Evolutionary conservation across 345 rosid species (phyloP).

Genomic region (Trapa bicornis): DNA sequence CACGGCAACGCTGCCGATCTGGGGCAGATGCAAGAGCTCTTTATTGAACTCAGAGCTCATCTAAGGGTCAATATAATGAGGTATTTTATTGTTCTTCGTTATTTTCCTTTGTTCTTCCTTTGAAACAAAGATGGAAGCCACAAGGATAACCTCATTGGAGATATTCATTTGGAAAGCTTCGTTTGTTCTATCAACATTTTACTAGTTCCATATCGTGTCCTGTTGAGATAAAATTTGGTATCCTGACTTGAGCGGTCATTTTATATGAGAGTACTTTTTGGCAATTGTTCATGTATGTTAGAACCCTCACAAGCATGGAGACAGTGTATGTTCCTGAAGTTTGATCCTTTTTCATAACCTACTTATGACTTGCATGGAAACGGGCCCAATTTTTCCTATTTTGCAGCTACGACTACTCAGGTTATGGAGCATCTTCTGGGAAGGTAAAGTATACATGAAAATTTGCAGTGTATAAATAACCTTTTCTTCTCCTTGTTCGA

Average conservation of each 20-base stretch:
- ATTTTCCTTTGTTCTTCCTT: neutral
- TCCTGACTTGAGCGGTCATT: too few species aligned
- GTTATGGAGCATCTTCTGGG: slow-evolving; percentile 95
- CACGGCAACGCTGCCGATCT: slow-evolving; percentile 98
- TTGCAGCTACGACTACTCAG: slow-evolving; percentile 94
- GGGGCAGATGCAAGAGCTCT: slow-evolving; percentile 93
- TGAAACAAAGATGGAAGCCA: too few species aligned
- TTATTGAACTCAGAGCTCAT: slow-evolving; percentile 92
- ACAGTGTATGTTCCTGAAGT: neutral
- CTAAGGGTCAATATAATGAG: slow-evolving; percentile 92
- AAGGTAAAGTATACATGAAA: slow-evolving; percentile 42
- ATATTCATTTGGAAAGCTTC: neutral
- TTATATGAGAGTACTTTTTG: neutral
- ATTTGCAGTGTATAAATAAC: neutral
- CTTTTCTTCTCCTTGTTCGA: neutral
- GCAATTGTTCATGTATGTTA: neutral
- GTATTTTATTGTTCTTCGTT: slow-evolving; percentile 14
- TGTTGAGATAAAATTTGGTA: neutral
- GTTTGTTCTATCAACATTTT: neutral
- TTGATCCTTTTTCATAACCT: neutral
- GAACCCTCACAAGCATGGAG: neutral
- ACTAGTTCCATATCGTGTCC: neutral
- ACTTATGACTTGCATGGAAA: neutral
- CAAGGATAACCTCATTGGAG: neutral
- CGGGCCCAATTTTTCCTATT: neutral